These are phyloP conservation scores for Tephrocybe sp. DNA, from an alignment of 768 basidiomycete species.

Conservation along the genomic window DNA sequence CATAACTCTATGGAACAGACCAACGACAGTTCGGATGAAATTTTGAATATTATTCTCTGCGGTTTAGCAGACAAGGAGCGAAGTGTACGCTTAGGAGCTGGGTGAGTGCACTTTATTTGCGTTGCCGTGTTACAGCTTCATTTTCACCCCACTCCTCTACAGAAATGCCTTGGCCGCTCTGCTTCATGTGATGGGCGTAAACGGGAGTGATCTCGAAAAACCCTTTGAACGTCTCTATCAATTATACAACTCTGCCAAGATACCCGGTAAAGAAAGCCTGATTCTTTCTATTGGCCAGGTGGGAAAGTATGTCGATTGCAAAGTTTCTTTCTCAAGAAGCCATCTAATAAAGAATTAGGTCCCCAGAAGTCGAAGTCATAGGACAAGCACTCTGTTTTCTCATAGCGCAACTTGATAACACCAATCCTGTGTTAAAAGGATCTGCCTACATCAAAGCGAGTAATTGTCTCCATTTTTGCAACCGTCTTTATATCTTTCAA, in stretches of 20 bases:
- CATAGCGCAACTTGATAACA: conserved; percentile 62
- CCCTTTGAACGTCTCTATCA: conserved; percentile 46
- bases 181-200: conserved; percentile 32
- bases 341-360: conserved; percentile 28
- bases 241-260: conserved; percentile 43
- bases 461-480: neutral
- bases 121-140: neutral
- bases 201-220: conserved; percentile 31
- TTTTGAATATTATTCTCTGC: conserved; percentile 37
- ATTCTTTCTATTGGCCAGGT: conserved; percentile 60
- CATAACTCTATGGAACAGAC: conserved; percentile 36
- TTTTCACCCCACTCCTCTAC: conserved; percentile 6
- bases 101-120: conserved; percentile 41
- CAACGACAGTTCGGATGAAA: conserved; percentile 25
- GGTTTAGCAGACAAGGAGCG: conserved; percentile 56
- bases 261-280: conserved; percentile 58
- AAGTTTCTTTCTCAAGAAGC: neutral
- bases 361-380: conserved; percentile 48
- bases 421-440: conserved; percentile 69
- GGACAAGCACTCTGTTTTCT: conserved; percentile 60
- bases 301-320: conserved; percentile 37
- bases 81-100: conserved; percentile 61
- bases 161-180: conserved; percentile 51
- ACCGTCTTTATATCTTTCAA: neutral
- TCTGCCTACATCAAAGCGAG: conserved; percentile 66